These are phyloP conservation scores for Amaranthus cruentus DNA, from an alignment of 148 eudicot genomes.

Conservation along the genomic window DNA sequence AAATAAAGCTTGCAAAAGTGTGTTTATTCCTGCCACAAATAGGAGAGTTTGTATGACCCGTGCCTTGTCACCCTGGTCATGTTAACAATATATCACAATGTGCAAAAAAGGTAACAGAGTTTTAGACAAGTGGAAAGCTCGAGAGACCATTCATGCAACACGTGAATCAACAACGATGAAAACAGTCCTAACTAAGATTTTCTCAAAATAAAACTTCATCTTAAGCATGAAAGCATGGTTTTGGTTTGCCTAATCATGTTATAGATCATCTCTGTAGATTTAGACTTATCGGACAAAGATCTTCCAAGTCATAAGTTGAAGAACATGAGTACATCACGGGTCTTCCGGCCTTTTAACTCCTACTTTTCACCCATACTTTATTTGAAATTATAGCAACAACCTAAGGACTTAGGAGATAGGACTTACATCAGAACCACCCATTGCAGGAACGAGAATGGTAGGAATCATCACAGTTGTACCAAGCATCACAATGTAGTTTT, in stretches of 20 bases:
- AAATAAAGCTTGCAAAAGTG: slow-evolving; percentile 94
- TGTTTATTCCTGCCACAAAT: slow-evolving; percentile 91
- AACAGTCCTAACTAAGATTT: not conserved
- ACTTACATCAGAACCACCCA: slow-evolving; percentile 97
- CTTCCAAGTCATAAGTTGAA: not conserved
- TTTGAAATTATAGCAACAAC: not conserved
- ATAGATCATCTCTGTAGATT: too few relatives aligned
- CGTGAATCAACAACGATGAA: not conserved
- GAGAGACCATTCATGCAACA: not conserved
- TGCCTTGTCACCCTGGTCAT: slow-evolving; percentile 91
- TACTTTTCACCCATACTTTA: not conserved
- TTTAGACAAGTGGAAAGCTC: not conserved
- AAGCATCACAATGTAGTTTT: slow-evolving; percentile 88
- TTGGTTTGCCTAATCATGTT: too few relatives aligned
- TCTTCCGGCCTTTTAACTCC: not conserved
- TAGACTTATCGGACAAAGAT: too few relatives aligned
- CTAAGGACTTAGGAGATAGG: not conserved
- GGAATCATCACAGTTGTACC: slow-evolving; percentile 99
- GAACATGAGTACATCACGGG: not conserved
- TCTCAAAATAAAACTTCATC: not conserved
- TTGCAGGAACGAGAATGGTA: slow-evolving; percentile 68
- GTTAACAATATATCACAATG: slow-evolving; percentile 19
- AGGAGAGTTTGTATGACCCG: slow-evolving; percentile 90
- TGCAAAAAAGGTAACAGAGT: not conserved
- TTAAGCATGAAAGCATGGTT: too few relatives aligned